A percentile compares a stretch with the other conserved stretches of the same genome.
Evolutionary conservation across 805 yeast genomes (phyloP).

Genomic region (Candida xyloterini): DNA sequence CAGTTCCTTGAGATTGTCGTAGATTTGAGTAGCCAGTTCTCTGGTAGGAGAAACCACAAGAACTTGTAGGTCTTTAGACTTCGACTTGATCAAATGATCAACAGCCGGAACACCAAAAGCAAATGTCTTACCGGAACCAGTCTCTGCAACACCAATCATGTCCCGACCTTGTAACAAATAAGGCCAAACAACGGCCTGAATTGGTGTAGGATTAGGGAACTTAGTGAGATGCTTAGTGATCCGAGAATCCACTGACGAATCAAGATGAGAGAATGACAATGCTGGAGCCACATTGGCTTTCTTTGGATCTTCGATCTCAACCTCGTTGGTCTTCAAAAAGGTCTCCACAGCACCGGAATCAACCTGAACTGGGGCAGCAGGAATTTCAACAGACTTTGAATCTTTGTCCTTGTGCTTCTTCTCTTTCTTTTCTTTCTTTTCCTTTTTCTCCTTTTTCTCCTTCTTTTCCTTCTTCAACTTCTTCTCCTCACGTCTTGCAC

Average conservation of each 20-base stretch:
- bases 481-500: slow-evolving; percentile 19
- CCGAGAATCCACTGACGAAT: slow-evolving; percentile 45
- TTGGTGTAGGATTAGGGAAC: slow-evolving; percentile 92
- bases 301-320: slow-evolving; percentile 69
- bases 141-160: slow-evolving; percentile 96
- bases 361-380: not conserved
- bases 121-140: slow-evolving; percentile 97
- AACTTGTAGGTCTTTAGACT: slow-evolving; percentile 58
- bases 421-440: slow-evolving; percentile 26
- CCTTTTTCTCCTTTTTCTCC: slow-evolving; percentile 29
- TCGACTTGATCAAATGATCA: slow-evolving; percentile 52
- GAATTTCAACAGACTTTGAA: slow-evolving; percentile 26
- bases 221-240: slow-evolving; percentile 61
- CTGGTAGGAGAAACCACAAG: slow-evolving; percentile 94
- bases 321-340: slow-evolving; percentile 70
- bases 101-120: slow-evolving; percentile 99
- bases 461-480: slow-evolving; percentile 27
- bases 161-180: slow-evolving; percentile 73
- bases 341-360: slow-evolving; percentile 55
- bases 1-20: slow-evolving; percentile 71
- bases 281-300: slow-evolving; percentile 60
- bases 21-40: slow-evolving; percentile 93
- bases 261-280: slow-evolving; percentile 58
- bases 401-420: slow-evolving; percentile 31
- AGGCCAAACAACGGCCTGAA: slow-evolving; percentile 95